phyloP scores from a whole-genome alignment of 371 early-diverging fungal species.

The Circinella umbellata region DNA sequence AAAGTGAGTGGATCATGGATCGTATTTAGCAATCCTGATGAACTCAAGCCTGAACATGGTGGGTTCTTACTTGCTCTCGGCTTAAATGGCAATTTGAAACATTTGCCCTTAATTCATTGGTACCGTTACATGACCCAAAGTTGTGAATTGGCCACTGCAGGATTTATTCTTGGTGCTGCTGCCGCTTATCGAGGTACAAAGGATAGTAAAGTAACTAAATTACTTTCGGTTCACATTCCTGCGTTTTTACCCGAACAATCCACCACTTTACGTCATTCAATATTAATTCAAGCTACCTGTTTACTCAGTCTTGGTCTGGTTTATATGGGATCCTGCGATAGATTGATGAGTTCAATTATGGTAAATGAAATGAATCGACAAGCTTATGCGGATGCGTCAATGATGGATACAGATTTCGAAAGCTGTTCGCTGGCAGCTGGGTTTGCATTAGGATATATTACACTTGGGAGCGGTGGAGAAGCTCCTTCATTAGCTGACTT shows the following conservation, averaged over 20 bases:
- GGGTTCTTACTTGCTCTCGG: slow-evolving; percentile 87
- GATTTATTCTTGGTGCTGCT: slow-evolving; percentile 76
- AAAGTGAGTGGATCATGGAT: slow-evolving; percentile 81
- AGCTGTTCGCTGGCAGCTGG: slow-evolving; percentile 78
- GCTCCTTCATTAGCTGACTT: slow-evolving; percentile 60
- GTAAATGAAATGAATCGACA: slow-evolving; percentile 66
- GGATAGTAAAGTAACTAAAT: slow-evolving; percentile 63
- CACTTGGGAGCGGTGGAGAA: slow-evolving; percentile 70
- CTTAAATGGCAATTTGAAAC: slow-evolving; percentile 72
- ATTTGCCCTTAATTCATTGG: slow-evolving; percentile 64
- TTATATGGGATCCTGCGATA: slow-evolving; percentile 68
- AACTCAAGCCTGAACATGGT: slow-evolving; percentile 67
- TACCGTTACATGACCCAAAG: slow-evolving; percentile 69
- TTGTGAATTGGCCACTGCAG: slow-evolving; percentile 70
- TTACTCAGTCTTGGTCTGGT: slow-evolving; percentile 80
- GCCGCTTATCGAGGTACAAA: slow-evolving; percentile 74
- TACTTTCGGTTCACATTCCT: slow-evolving; percentile 78
- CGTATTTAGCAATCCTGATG: slow-evolving; percentile 63
- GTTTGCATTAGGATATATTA: slow-evolving; percentile 82
- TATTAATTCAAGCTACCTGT: slow-evolving; percentile 64
- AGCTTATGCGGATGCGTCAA: slow-evolving; percentile 40
- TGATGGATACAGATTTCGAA: slow-evolving; percentile 37
- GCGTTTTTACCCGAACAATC: slow-evolving; percentile 46
- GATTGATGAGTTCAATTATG: slow-evolving; percentile 73
- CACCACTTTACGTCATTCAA: slow-evolving; percentile 59